phyloP scores from a whole-genome alignment of 23 red algal genomes.

The Pyropia yezoensis region DNA sequence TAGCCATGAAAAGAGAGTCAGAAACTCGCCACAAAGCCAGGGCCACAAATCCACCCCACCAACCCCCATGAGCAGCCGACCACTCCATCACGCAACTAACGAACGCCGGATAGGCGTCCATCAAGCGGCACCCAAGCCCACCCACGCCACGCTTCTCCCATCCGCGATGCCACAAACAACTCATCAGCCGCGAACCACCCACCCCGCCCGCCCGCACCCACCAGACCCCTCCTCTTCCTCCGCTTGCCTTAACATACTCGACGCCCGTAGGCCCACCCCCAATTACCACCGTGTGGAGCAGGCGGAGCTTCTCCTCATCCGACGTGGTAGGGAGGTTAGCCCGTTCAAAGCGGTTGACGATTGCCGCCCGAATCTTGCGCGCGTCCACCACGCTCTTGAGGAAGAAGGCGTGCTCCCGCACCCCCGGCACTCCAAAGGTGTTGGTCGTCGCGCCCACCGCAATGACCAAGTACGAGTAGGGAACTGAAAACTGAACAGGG shows the following conservation, averaged over 20 bases:
- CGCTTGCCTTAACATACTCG: background rate
- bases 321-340: slow-evolving; percentile 69
- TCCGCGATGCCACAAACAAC: background rate
- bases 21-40: too few species aligned
- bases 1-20: too few species aligned
- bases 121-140: too few species aligned
- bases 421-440: slow-evolving; percentile 81
- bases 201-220: too few species aligned
- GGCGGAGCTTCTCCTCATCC: slow-evolving; percentile 38
- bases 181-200: too few species aligned
- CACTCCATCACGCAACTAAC: too few species aligned
- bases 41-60: too few species aligned
- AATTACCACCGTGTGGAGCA: slow-evolving; percentile 82
- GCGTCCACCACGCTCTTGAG: slow-evolving; percentile 89
- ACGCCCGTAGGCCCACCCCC: slow-evolving; percentile 66
- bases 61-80: too few species aligned
- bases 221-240: too few species aligned
- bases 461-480: slow-evolving; percentile 71
- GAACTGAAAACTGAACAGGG: slow-evolving; percentile 34
- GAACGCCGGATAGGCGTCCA: too few species aligned
- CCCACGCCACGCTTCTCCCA: background rate
- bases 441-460: slow-evolving; percentile 66
- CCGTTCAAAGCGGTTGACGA: slow-evolving; percentile 70
- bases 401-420: slow-evolving; percentile 71
- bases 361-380: slow-evolving; percentile 43